Evolutionary conservation across 805 yeast species (phyloP), one percentile per base, ranked within the genome.

Genomic region (Zygoascus ofunaensis): DNA sequence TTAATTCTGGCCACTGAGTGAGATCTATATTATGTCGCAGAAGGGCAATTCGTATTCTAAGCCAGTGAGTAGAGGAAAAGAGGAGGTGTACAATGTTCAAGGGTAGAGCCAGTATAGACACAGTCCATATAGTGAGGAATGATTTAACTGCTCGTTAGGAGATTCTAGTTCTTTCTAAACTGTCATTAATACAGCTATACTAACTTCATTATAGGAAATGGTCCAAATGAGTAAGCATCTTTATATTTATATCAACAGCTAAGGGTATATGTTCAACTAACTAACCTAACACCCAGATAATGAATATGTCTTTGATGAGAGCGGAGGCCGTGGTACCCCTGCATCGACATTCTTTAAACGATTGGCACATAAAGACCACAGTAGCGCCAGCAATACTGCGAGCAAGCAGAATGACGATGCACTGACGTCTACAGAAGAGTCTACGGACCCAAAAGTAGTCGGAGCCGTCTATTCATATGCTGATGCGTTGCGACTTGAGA

Each of bases 291-390:
- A 24, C 17, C 8, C n/a, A 37, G 15, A 12, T 21, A 55, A 48
- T 49, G 87, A 80, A 57, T 80, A 77, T 53, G 65, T 79, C 15
- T 80, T 80, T 52, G 81, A 80, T 20, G 84, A 80, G 53, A 70
- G 72, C 34, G 87, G 87, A 17, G 86, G 86, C 12, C 68, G 72
- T 38, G 86, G 86, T 2, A 77, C 77, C 45, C 69, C 77, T 34
- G 66, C 76, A 10, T 66, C 79, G 46, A 65, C 74, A 38, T 73
- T 76, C 56, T 62, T 77, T 45, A 69, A 68, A 49, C 67, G 58
- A 20, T 44, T 62, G 10, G 56, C 65, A 22, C 20, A 34, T 24
- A 36, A 33, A 17, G 35, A 39, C 14, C n/a, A n/a, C n/a, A n/a
- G 17, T 23, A 19, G 37, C 23, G 8, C 15, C 32, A 22, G 14